Percentiles rank a stretch among this genome's conserved stretches.
phyloP scores from a whole-genome alignment of 2,329 filamentous ascomycete species.

The Ciborinia camelliae region DNA sequence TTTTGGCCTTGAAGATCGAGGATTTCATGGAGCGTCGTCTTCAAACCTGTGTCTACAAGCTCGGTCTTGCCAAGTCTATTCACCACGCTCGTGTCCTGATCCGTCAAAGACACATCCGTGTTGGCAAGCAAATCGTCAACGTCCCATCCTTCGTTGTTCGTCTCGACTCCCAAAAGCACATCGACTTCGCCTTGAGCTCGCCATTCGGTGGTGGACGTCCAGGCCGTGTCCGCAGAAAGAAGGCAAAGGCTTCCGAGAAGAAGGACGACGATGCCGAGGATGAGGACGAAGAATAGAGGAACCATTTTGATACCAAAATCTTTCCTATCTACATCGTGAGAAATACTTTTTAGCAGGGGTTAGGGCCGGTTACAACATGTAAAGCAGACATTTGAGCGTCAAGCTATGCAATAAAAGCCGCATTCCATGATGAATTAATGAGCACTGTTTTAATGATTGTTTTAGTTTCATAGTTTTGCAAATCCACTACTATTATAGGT shows the following conservation, averaged over 20 bases:
- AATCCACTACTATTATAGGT: too few relatives aligned
- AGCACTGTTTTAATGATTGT: constrained; percentile 13
- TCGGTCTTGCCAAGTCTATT: constrained; percentile 99
- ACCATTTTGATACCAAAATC: constrained; percentile 39
- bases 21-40: constrained; percentile 99
- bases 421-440: constrained; percentile 18
- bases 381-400: constrained; percentile 17
- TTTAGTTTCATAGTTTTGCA: background rate
- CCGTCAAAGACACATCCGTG: constrained; percentile 98
- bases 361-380: constrained; percentile 14
- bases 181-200: constrained; percentile 96
- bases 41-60: constrained; percentile 99
- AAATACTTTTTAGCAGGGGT: constrained; percentile 2
- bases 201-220: constrained; percentile 96
- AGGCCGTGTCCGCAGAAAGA: constrained; percentile 99
- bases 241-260: constrained; percentile 93
- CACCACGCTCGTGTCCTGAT: constrained; percentile 99
- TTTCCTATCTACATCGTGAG: constrained; percentile 8
- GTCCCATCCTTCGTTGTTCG: constrained; percentile 99
- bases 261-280: constrained; percentile 76
- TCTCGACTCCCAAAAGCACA: constrained; percentile 99
- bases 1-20: constrained; percentile 97
- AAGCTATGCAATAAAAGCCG: constrained; percentile 18
- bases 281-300: constrained; percentile 66
- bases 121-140: constrained; percentile 99